Percentiles rank a stretch among this genome's conserved stretches.
phyloP scores from a whole-genome alignment of 169 alveolate genomes.

The Cryptosporidium sp. region DNA sequence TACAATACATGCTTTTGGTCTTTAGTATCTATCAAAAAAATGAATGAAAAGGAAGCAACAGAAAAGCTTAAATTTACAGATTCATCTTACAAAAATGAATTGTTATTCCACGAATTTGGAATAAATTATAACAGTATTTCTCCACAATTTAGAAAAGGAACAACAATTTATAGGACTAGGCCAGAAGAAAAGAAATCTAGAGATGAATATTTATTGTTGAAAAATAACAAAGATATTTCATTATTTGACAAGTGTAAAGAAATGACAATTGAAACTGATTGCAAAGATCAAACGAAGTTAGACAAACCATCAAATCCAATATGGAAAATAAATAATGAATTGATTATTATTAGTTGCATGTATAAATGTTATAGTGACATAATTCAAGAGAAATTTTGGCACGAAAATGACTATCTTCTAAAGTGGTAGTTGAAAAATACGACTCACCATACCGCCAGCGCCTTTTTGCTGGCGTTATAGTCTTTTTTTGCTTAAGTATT shows the following conservation, averaged over 20 bases:
- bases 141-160: conserved; percentile 86
- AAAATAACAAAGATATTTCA: conserved; percentile 12
- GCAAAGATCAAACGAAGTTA: not conserved
- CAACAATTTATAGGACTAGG: conserved; percentile 78
- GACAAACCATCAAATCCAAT: conserved; percentile 3
- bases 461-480: not conserved
- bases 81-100: conserved; percentile 90
- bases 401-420: conserved; percentile 34
- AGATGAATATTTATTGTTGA: conserved; percentile 70
- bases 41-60: conserved; percentile 83
- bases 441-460: not conserved
- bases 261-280: not conserved
- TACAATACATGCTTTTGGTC: conserved; percentile 97
- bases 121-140: conserved; percentile 90
- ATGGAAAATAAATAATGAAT: conserved; percentile 25
- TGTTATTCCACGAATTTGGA: conserved; percentile 87
- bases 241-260: not conserved
- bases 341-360: conserved; percentile 5
- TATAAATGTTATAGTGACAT: conserved; percentile 37
- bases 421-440: not conserved
- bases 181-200: conserved; percentile 73
- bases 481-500: not conserved
- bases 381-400: conserved; percentile 66
- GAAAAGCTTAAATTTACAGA: conserved; percentile 83
- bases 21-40: conserved; percentile 87